Percentiles rank a stretch among this genome's conserved stretches.
Evolutionary conservation across 1,284 basidiomycete genomes (phyloP).

Genomic region (Wolfiporia cocos): DNA sequence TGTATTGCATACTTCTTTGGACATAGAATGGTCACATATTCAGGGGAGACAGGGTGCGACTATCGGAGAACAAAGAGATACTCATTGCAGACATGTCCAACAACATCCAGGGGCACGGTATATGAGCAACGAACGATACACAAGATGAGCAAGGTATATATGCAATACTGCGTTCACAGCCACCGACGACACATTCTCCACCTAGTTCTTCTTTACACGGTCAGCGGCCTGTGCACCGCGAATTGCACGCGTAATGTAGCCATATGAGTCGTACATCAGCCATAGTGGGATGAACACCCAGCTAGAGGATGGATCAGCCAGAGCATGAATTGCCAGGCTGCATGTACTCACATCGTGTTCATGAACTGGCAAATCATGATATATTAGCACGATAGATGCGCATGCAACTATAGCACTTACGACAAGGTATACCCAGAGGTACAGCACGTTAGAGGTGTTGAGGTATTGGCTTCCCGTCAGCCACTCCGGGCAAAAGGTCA

Average conservation of each 20-base stretch:
- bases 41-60: too few relatives aligned
- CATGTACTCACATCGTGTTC: conserved; percentile 59
- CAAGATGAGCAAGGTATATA: too few relatives aligned
- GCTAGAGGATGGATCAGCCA: conserved; percentile 32
- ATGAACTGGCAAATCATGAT: conserved; percentile 75
- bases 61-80: too few relatives aligned
- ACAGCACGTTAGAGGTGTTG: conserved; percentile 57
- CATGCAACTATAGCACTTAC: conserved; percentile 22
- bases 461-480: conserved; percentile 67
- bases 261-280: conserved; percentile 74
- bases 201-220: conserved; percentile 33
- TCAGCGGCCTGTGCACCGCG: conserved; percentile 34
- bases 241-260: conserved; percentile 55
- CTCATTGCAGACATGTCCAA: too few relatives aligned
- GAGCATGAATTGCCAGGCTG: too few relatives aligned
- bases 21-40: too few relatives aligned
- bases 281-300: conserved; percentile 74
- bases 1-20: too few relatives aligned
- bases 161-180: too few relatives aligned
- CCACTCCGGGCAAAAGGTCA: conserved; percentile 86
- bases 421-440: conserved; percentile 41
- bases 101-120: too few relatives aligned
- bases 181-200: too few relatives aligned
- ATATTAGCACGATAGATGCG: too few relatives aligned
- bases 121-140: too few relatives aligned